Evolutionary conservation across 2,329 filamentous ascomycete genomes (phyloP), one percentile per base, ranked within the genome.

Genomic region (Sporothrix protearum): DNA sequence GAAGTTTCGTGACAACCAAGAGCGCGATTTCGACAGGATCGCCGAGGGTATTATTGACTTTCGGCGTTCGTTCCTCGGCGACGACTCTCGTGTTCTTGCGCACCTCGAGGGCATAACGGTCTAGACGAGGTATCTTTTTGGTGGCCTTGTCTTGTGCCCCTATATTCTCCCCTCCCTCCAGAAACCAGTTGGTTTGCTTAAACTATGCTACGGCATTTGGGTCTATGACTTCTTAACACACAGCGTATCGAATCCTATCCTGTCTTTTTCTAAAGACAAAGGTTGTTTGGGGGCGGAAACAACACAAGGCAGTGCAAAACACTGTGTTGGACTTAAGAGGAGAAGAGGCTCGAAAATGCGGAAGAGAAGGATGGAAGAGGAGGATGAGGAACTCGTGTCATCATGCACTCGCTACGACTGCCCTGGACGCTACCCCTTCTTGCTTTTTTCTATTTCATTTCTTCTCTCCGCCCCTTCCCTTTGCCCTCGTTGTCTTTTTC

Each of bases 31-130:
- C 78, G 83, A 88, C 73, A 84, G 84, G 67, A 91, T 92, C 78
- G 89, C 89, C 71, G 82, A 85, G 76, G 87, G 87, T 70, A 92
- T 93, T 76, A 84, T 91, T 78, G 85, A 88, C 74, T 91, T 89
- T 79, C 88, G 90, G 76, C 84, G 87, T 74, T 84, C 84, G 70
- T 91, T 92, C 76, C 82, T 89, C 36, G 86, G 85, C 75, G 90
- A 92, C 80, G 83, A 84, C 74, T 87, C 86, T 76, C 89, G 88
- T 81, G 83, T 92, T 66, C 81, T 92, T 61, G 70, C 72, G 2
- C 83, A 84, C 70, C 81, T 90, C 3, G 72, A 72, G 12, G 72
- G 71, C 39, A 69, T 73, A 6, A 63, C 70, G 2, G 53, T 76
- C 28, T 75, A 73, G 12, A n/a, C 2, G n/a, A 39, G 39, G n/a